These are phyloP conservation scores for Russula ochroleuca DNA, from an alignment of 768 basidiomycete genomes.

Conservation along the genomic window DNA sequence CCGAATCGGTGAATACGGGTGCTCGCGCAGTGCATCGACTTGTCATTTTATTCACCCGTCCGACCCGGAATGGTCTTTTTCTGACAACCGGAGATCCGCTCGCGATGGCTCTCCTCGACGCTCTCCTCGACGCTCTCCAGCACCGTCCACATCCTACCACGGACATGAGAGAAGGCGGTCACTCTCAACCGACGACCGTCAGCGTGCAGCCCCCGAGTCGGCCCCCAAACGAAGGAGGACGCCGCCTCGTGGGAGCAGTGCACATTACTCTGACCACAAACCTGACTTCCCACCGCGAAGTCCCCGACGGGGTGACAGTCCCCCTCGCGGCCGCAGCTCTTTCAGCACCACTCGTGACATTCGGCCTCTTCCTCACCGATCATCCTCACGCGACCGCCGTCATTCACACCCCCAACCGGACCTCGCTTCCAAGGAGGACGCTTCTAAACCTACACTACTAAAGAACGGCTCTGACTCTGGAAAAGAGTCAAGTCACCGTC, in stretches of 20 bases:
- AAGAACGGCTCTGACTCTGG: not conserved
- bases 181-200: conserved; percentile 4
- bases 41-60: conserved; percentile 27
- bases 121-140: conserved; percentile 6
- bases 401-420: not conserved
- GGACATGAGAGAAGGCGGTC: conserved; percentile 9
- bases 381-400: not conserved
- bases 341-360: not conserved
- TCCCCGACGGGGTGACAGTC: conserved; percentile 12
- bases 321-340: not conserved
- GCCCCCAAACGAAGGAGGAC: conserved; percentile 4
- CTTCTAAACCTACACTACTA: not conserved
- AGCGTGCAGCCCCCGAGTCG: not conserved
- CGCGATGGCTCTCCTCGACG: conserved; percentile 5
- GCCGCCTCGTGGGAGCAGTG: conserved; percentile 15
- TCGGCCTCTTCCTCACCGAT: not conserved
- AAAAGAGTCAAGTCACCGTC: not conserved
- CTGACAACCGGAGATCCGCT: not conserved
- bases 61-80: conserved; percentile 22
- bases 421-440: not conserved
- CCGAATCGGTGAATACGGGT: not conserved
- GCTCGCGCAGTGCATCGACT: conserved; percentile 1
- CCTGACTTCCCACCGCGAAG: conserved; percentile 5
- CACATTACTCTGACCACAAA: not conserved
- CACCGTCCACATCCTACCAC: not conserved